phyloP scores from a whole-genome alignment of 805 yeast genomes.

The Lipomyces starkeyi region DNA sequence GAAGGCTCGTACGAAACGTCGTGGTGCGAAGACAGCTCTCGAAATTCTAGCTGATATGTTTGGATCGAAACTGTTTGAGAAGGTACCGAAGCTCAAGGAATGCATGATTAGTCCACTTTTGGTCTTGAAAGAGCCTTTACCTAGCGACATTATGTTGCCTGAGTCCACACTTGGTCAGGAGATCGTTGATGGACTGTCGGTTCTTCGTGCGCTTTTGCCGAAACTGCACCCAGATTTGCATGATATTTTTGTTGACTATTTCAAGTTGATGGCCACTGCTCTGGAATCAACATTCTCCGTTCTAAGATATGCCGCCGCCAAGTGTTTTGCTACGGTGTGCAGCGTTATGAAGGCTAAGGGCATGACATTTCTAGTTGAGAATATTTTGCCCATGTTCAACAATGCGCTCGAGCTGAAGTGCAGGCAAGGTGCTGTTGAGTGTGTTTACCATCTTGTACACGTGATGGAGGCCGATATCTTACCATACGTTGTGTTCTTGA shows the following conservation, averaged over 20 bases:
- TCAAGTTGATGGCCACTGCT: slow-evolving; percentile 59
- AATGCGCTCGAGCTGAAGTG: slow-evolving; percentile 72
- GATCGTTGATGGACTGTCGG: slow-evolving; percentile 84
- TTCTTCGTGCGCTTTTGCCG: slow-evolving; percentile 75
- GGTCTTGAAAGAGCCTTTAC: slow-evolving; percentile 43
- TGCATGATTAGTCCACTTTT: slow-evolving; percentile 71
- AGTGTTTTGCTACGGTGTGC: slow-evolving; percentile 82
- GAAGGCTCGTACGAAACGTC: slow-evolving; percentile 78
- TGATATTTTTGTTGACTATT: slow-evolving; percentile 55
- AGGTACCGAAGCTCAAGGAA: slow-evolving; percentile 69
- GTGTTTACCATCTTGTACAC: slow-evolving; percentile 80
- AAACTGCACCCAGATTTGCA: slow-evolving; percentile 58
- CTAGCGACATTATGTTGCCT: slow-evolving; percentile 49
- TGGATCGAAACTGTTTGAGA: slow-evolving; percentile 59
- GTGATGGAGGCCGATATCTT: slow-evolving; percentile 87
- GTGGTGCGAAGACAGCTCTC: slow-evolving; percentile 79
- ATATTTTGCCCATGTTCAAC: slow-evolving; percentile 77
- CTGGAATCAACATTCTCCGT: slow-evolving; percentile 78
- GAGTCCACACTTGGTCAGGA: slow-evolving; percentile 67
- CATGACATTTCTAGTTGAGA: slow-evolving; percentile 78
- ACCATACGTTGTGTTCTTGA: slow-evolving; percentile 93
- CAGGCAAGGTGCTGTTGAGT: slow-evolving; percentile 94
- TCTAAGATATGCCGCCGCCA: slow-evolving; percentile 86
- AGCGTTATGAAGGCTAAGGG: slow-evolving; percentile 69
- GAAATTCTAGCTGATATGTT: slow-evolving; percentile 62